phyloP scores from a whole-genome alignment of 257 asterid genomes.

The Plectranthus barbatus region DNA sequence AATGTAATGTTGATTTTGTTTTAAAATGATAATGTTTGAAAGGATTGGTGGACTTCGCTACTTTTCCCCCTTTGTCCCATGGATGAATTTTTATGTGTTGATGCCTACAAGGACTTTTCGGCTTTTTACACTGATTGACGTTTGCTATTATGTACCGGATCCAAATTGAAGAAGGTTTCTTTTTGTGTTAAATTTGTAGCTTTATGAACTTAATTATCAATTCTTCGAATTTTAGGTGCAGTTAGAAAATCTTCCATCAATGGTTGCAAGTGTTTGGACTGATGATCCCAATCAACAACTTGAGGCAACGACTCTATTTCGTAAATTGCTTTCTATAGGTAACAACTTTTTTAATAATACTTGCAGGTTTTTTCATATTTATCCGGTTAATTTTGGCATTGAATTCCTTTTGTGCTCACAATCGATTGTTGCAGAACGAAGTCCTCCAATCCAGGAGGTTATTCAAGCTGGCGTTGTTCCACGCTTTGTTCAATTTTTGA shows the following conservation, averaged over 20 bases:
- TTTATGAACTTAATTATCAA: not conserved
- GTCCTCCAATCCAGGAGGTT: slow-evolving; percentile 85
- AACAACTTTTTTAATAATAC: not conserved
- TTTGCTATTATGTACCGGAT: no score
- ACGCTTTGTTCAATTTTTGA: slow-evolving; percentile 68
- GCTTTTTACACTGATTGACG: no score
- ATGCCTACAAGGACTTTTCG: no score
- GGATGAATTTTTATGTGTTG: no score
- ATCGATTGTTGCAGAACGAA: slow-evolving; percentile 44
- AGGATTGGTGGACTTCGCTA: not conserved
- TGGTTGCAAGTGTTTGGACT: slow-evolving; percentile 65
- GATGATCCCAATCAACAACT: slow-evolving; percentile 53
- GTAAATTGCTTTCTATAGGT: slow-evolving; percentile 85
- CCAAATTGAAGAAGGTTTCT: not conserved
- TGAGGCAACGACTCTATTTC: slow-evolving; percentile 65
- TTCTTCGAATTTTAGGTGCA: slow-evolving; percentile 28
- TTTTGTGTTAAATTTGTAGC: not conserved
- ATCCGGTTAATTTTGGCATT: not conserved
- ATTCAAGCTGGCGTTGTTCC: slow-evolving; percentile 84
- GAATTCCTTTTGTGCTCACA: not conserved
- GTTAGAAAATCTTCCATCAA: slow-evolving; percentile 57
- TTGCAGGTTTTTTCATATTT: not conserved
- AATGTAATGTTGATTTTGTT: not conserved
- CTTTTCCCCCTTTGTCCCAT: no score
- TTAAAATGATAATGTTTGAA: not conserved